Evolutionary conservation across 805 yeast species (phyloP).

Genomic region (Starmerella kuoi): DNA sequence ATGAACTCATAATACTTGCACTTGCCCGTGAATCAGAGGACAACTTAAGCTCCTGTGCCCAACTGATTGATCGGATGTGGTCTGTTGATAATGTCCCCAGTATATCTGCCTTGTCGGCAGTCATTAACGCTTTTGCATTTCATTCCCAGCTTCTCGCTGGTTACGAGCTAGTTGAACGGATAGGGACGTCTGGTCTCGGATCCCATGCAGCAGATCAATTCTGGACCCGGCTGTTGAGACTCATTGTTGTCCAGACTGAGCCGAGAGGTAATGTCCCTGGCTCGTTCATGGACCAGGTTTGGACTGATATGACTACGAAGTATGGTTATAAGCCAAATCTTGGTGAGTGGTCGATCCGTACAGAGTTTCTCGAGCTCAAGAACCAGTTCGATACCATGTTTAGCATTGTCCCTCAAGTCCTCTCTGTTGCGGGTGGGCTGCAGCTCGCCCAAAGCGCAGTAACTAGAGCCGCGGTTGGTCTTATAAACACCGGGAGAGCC

Average conservation of each 20-base stretch:
- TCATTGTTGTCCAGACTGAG: conserved; percentile 14
- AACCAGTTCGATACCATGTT: conserved; percentile 18
- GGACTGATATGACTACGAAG: conserved; percentile 11
- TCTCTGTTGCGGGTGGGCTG: conserved; percentile 4
- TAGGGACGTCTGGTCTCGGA: conserved; percentile 12
- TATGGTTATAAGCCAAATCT: conserved; percentile 12
- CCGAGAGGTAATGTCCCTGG: conserved; percentile 14
- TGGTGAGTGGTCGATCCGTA: conserved; percentile 18
- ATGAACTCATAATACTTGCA: conserved; percentile 26
- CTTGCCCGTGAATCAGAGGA: conserved; percentile 21
- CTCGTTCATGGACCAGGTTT: conserved; percentile 15
- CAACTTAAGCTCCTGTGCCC: conserved; percentile 16
- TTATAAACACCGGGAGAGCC: conserved; percentile 19
- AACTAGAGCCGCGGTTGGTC: conserved; percentile 16
- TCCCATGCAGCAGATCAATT: conserved; percentile 13
- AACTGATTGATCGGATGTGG: conserved; percentile 26
- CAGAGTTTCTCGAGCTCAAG: conserved; percentile 17
- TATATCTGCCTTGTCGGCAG: conserved; percentile 22
- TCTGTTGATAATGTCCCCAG: not conserved
- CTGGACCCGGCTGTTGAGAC: conserved; percentile 24
- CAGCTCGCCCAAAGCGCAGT: conserved; percentile 14
- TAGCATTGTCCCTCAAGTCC: conserved; percentile 11
- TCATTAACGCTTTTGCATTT: conserved; percentile 24
- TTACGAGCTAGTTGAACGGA: conserved; percentile 13
- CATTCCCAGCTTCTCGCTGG: conserved; percentile 23